Percentiles rank a stretch among this genome's conserved stretches.
These are phyloP conservation scores for Beauveria sp. DNA, from an alignment of 2,329 filamentous ascomycete genomes.

Conservation along the genomic window DNA sequence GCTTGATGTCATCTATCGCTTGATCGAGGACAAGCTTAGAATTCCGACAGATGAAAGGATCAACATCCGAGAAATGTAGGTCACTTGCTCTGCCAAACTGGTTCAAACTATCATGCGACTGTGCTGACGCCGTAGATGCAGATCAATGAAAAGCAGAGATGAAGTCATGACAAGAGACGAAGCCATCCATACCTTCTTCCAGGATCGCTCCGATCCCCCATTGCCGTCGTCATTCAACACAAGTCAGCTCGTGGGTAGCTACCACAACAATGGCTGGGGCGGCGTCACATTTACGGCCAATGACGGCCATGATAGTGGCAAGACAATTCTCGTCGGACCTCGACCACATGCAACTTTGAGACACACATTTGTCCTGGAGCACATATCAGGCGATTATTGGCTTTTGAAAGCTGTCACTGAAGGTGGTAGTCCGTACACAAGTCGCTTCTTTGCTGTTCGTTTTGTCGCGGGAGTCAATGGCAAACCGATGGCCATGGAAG, in stretches of 20 bases:
- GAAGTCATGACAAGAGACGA: background rate
- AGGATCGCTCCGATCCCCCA: background rate
- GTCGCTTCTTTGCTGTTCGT: background rate
- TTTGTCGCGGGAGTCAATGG: background rate
- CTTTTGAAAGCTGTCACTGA: background rate
- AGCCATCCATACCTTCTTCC: background rate
- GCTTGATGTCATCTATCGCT: too few relatives aligned
- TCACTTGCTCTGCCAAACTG: too few relatives aligned
- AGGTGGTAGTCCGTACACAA: background rate
- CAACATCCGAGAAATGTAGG: background rate
- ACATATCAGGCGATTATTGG: conserved; percentile 1
- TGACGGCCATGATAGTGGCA: background rate
- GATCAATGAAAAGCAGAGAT: background rate
- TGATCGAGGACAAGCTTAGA: too few relatives aligned
- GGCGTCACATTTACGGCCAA: background rate
- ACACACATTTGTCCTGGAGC: background rate
- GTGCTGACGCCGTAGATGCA: background rate
- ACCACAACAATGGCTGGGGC: background rate
- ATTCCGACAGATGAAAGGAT: background rate
- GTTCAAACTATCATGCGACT: too few relatives aligned
- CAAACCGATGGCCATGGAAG: background rate
- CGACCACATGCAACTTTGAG: background rate
- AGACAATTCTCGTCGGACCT: background rate
- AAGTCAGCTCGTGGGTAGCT: background rate
- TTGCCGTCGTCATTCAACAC: background rate